Conservation (phyloP, 202 grass and related monocot genomes). For the Carex arenaria region DNA sequence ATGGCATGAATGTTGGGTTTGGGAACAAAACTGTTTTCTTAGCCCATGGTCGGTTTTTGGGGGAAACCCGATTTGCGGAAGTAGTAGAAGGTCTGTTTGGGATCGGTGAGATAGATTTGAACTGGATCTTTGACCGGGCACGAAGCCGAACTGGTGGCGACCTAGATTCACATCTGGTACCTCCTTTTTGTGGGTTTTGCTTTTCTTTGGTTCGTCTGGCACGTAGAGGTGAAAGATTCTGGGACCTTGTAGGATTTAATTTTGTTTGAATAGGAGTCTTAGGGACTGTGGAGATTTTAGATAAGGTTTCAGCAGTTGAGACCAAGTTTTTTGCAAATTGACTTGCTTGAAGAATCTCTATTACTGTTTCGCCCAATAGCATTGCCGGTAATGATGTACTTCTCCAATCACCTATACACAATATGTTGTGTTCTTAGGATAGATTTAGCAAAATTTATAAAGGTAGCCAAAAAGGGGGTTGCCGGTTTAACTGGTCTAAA, state of each 20-base stretch:
- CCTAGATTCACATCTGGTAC: constrained; percentile 20
- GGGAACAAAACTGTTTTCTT: constrained; percentile 92
- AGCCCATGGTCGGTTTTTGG: constrained; percentile 65
- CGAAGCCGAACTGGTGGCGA: constrained; percentile 36
- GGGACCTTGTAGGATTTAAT: constrained; percentile 11
- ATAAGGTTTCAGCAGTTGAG: constrained; percentile 7
- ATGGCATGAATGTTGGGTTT: constrained; percentile 44
- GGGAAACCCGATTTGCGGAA: constrained; percentile 52
- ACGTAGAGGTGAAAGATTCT: constrained; percentile 34
- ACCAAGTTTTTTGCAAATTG: constrained; percentile 58
- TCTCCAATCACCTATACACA: constrained; percentile 48
- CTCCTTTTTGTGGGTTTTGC: constrained; percentile 39
- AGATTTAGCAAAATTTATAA: background rate
- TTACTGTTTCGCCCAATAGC: constrained; percentile 74
- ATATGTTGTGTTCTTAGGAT: background rate
- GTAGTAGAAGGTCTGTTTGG: constrained; percentile 37
- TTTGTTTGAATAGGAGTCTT: constrained; percentile 47
- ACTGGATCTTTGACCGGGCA: constrained; percentile 63
- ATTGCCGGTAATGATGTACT: constrained; percentile 81
- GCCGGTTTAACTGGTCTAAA: background rate
- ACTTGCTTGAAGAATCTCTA: constrained; percentile 84
- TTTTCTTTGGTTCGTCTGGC: constrained; percentile 70
- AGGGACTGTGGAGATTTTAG: constrained; percentile 12
- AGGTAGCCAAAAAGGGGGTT: no score
- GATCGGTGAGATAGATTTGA: constrained; percentile 60